Percentiles rank a stretch among this genome's conserved stretches.
Conservation (phyloP, 352 stramenopile species). For the Globisporangium canariense region DNA sequence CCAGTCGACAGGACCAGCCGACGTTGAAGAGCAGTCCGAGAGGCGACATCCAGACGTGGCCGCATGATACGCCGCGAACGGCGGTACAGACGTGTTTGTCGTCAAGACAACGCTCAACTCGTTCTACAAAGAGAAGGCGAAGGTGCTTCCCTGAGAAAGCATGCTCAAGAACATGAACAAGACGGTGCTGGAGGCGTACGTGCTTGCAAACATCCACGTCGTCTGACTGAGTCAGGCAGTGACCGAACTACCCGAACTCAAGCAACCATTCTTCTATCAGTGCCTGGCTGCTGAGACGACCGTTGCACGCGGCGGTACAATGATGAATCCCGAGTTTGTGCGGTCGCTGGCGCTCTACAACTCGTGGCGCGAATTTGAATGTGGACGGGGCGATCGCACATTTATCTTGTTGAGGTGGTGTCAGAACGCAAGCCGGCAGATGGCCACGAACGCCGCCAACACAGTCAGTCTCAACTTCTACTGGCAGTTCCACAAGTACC, state of each 20-base stretch:
- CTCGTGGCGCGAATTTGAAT: conserved; percentile 5
- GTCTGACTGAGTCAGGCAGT: neutral
- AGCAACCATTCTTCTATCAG: neutral
- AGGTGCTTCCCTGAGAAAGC: conserved; percentile 5
- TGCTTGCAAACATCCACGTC: conserved; percentile 14
- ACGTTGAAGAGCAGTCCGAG: neutral
- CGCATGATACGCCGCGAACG: neutral
- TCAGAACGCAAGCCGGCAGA: neutral
- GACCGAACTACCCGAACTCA: neutral
- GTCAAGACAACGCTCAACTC: conserved; percentile 7
- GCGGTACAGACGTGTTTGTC: neutral
- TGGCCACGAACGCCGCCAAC: conserved; percentile 5
- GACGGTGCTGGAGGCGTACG: conserved; percentile 8
- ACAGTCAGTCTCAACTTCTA: conserved; percentile 10
- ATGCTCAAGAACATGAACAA: conserved; percentile 15
- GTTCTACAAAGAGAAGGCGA: conserved; percentile 5
- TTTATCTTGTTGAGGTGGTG: neutral
- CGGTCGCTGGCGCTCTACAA: conserved; percentile 7
- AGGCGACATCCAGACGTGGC: neutral
- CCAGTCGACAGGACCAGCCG: neutral
- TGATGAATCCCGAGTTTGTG: neutral
- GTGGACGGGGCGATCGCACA: neutral
- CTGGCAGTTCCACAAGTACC: conserved; percentile 2
- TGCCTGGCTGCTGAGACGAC: neutral
- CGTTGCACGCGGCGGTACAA: too few species aligned